Conservation (phyloP, 768 basidiomycete species). For the Trametes elegans region DNA sequence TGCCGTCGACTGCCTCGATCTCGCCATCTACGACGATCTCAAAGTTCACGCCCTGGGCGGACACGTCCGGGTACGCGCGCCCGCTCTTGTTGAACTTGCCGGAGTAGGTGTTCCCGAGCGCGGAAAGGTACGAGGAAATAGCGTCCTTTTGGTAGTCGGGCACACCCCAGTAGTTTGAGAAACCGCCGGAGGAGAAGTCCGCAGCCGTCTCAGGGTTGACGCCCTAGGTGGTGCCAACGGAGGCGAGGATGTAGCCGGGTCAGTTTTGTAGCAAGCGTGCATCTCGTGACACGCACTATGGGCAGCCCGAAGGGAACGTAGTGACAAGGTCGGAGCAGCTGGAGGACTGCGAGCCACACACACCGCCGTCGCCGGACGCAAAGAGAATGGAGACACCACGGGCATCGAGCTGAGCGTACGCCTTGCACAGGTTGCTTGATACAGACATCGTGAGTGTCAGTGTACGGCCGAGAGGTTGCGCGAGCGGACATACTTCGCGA, state of each 20-base stretch:
- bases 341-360: constrained; percentile 46
- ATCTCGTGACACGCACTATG: constrained; percentile 32
- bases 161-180: constrained; percentile 58
- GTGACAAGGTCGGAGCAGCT: constrained; percentile 49
- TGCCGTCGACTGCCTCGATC: constrained; percentile 46
- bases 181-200: constrained; percentile 68
- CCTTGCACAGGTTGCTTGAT: constrained; percentile 50
- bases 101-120: constrained; percentile 46
- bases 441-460: constrained; percentile 45
- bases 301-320: constrained; percentile 51
- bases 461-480: constrained; percentile 36
- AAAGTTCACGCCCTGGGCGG: constrained; percentile 53
- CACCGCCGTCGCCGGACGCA: constrained; percentile 68
- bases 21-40: constrained; percentile 43
- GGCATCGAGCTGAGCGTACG: constrained; percentile 65
- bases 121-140: constrained; percentile 44
- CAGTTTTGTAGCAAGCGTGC: not conserved
- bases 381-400: constrained; percentile 66
- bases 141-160: constrained; percentile 52
- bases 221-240: constrained; percentile 61
- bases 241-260: constrained; percentile 33
- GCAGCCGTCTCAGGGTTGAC: constrained; percentile 59
- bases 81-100: constrained; percentile 51
- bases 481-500: constrained; percentile 41
- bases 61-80: constrained; percentile 62